Percentiles rank a stretch among this genome's conserved stretches.
These are phyloP conservation scores for Mucor irregularis DNA, from an alignment of 371 early-diverging fungal genomes.

Conservation along the genomic window DNA sequence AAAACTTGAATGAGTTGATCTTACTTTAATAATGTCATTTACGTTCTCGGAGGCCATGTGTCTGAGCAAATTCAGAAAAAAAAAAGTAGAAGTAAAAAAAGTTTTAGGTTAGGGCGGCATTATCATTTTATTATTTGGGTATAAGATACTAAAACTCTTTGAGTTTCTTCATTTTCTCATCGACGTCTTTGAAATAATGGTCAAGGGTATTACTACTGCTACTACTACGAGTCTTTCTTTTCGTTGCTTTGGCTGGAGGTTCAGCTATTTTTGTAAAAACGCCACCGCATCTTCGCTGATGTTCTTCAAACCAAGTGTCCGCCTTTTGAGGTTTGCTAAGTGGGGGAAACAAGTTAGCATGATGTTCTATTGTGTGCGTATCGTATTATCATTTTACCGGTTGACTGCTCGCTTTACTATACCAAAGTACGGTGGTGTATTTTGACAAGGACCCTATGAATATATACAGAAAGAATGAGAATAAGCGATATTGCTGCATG, in stretches of 20 bases:
- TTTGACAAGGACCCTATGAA: slow-evolving; percentile 60
- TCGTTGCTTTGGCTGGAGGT: slow-evolving; percentile 23
- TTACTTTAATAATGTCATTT: too few species aligned
- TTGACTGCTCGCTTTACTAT: slow-evolving; percentile 66
- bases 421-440: slow-evolving; percentile 64
- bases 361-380: too few species aligned
- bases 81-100: too few species aligned
- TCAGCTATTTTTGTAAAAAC: slow-evolving; percentile 57
- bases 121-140: too few species aligned
- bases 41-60: too few species aligned
- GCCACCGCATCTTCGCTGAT: slow-evolving; percentile 62
- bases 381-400: too few species aligned
- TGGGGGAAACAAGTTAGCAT: neutral
- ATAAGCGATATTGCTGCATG: neutral
- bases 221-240: neutral
- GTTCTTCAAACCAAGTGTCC: slow-evolving; percentile 64
- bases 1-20: too few species aligned
- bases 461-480: slow-evolving; percentile 3
- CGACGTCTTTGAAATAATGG: too few species aligned
- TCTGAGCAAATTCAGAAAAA: too few species aligned
- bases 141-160: too few species aligned
- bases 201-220: neutral
- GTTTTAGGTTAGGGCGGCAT: too few species aligned
- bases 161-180: too few species aligned
- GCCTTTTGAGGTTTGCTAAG: slow-evolving; percentile 64